Percentiles rank a stretch among this genome's conserved stretches.
These are phyloP conservation scores for Globisporangium spinosum DNA, from an alignment of 352 stramenopile genomes.

Conservation along the genomic window DNA sequence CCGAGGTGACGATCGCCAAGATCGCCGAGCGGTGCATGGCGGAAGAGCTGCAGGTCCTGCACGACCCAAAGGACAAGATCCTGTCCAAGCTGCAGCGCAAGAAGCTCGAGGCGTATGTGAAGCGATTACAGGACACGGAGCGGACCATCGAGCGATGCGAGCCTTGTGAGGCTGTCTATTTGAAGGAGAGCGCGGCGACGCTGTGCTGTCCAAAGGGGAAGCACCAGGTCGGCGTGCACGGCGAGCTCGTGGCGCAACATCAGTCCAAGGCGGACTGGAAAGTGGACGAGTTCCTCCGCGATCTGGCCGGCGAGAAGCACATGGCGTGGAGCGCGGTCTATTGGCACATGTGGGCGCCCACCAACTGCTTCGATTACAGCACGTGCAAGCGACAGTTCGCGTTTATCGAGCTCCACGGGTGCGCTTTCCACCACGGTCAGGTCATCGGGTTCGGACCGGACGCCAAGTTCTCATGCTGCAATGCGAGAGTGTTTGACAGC, in stretches of 20 bases:
- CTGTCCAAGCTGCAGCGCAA: constrained; percentile 81
- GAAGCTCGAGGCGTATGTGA: constrained; percentile 66
- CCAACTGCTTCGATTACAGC: constrained; percentile 47
- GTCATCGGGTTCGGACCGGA: constrained; percentile 34
- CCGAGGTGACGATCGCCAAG: constrained; percentile 61
- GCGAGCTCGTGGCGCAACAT: constrained; percentile 47
- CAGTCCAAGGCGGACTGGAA: constrained; percentile 41
- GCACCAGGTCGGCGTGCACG: constrained; percentile 38
- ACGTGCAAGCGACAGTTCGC: constrained; percentile 39
- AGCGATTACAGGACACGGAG: constrained; percentile 24
- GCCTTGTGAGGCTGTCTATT: constrained; percentile 46
- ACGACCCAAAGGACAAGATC: constrained; percentile 87
- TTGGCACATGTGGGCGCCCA: constrained; percentile 81
- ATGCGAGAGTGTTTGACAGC: constrained; percentile 37
- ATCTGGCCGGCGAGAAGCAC: constrained; percentile 32
- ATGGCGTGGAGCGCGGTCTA: constrained; percentile 68
- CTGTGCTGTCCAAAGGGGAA: constrained; percentile 38
- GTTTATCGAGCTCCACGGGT: constrained; percentile 40
- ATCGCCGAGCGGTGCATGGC: constrained; percentile 60
- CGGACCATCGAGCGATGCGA: constrained; percentile 32
- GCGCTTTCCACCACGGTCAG: constrained; percentile 42
- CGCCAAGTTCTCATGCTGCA: constrained; percentile 54
- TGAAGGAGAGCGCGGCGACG: constrained; percentile 19
- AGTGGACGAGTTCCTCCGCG: constrained; percentile 38
- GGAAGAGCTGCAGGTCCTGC: constrained; percentile 56